A percentile compares a stretch with the other conserved stretches of the same genome.
Evolutionary conservation across 2,329 filamentous ascomycete genomes (phyloP).

Genomic region (Aplosporella prunicola): DNA sequence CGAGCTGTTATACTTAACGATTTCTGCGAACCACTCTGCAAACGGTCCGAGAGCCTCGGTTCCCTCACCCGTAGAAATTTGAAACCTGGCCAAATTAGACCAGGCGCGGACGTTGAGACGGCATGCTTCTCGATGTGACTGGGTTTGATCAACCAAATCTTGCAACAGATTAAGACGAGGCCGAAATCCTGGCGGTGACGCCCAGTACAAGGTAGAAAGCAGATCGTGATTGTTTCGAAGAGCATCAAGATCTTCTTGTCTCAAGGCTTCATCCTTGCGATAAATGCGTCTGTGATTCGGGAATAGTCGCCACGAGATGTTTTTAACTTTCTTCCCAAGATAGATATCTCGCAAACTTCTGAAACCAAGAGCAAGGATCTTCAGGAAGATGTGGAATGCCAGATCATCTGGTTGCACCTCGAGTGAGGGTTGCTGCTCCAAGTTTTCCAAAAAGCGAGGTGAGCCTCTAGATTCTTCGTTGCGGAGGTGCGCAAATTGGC

Average conservation of each 20-base stretch:
- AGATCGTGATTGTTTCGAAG: slow-evolving; percentile 54
- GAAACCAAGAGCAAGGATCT: slow-evolving; percentile 44
- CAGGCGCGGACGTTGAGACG: slow-evolving; percentile 49
- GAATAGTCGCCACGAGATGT: slow-evolving; percentile 48
- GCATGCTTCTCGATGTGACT: slow-evolving; percentile 51
- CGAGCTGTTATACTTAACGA: slow-evolving; percentile 42
- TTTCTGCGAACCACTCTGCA: slow-evolving; percentile 46
- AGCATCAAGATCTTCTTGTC: slow-evolving; percentile 45
- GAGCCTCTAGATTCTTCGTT: slow-evolving; percentile 45
- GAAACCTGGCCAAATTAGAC: slow-evolving; percentile 48
- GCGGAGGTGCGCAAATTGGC: slow-evolving; percentile 41
- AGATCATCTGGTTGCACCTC: slow-evolving; percentile 39
- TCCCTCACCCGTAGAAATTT: slow-evolving; percentile 44
- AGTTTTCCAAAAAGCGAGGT: slow-evolving; percentile 43
- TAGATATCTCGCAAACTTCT: slow-evolving; percentile 38
- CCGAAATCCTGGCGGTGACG: slow-evolving; percentile 44
- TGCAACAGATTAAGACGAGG: slow-evolving; percentile 43
- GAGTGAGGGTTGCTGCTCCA: slow-evolving; percentile 36
- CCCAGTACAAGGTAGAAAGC: slow-evolving; percentile 50
- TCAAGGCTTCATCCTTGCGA: slow-evolving; percentile 47
- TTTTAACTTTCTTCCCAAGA: slow-evolving; percentile 45
- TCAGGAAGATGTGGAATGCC: slow-evolving; percentile 51
- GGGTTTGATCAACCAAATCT: slow-evolving; percentile 46
- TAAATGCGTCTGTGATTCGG: slow-evolving; percentile 53
- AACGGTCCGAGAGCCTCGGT: slow-evolving; percentile 38